phyloP scores from a whole-genome alignment of 192 early-diverging fungal species.

The Funneliformis mosseae region DNA sequence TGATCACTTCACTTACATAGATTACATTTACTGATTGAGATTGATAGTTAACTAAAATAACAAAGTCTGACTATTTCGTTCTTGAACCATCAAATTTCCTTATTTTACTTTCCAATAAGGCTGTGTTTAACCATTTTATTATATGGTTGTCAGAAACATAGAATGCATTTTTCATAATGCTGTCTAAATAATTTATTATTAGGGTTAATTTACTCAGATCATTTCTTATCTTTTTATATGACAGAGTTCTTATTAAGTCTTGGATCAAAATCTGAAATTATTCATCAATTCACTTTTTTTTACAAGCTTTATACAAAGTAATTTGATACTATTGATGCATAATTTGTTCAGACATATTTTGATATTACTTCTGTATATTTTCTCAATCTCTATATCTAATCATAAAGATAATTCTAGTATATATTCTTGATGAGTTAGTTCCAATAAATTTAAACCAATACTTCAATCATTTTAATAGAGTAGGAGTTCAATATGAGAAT shows the following conservation, averaged over 20 bases:
- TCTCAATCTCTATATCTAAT: not conserved
- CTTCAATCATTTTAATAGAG: not conserved
- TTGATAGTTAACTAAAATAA: not conserved
- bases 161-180: not conserved
- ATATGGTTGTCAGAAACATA: not conserved
- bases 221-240: not conserved
- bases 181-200: not conserved
- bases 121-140: not conserved
- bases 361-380: too few species aligned
- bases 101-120: not conserved
- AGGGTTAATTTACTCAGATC: not conserved
- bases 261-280: not conserved
- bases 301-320: not conserved
- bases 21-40: not conserved
- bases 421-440: not conserved
- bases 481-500: not conserved
- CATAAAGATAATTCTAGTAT: not conserved
- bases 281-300: not conserved
- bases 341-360: too few species aligned
- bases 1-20: not conserved
- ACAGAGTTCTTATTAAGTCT: not conserved
- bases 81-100: not conserved
- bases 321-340: too few species aligned
- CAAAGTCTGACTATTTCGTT: conserved; percentile 14
- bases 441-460: not conserved